Evolutionary conservation across 2,329 filamentous ascomycete species (phyloP), one percentile per base, ranked within the genome.

Genomic region (Stagonosporopsis cucurbitacearum): DNA sequence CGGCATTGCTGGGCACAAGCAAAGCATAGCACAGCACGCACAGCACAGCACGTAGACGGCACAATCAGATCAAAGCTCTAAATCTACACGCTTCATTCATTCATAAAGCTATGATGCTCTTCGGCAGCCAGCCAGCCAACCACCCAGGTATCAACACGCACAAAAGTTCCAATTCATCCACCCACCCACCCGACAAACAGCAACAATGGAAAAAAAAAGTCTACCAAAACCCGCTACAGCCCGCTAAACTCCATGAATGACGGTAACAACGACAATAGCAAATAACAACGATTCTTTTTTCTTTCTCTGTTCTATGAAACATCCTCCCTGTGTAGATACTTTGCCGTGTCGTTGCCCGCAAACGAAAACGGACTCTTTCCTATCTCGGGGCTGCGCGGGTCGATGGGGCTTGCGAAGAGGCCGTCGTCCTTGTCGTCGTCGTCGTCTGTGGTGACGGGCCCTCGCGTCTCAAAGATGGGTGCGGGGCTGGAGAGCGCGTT

Each of bases 361-460:
- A 88, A 85, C 3, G 83, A 85, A 70, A 96, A 97, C 0, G 92
- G 92, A 69, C 90, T 93, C 65, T 87, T 90, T 49, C 87, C 86
- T 81, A 95, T 92, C 64, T 96, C 92, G 0, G 92, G 92, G 67
- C 90, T 93, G 46, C 92, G 82, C 1, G 92, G 92, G 68, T 90
- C 94, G 78, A 96, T 86, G 1, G 91, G 92, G 48, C 96, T 83
- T 0, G 92, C 92, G 70, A 97, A 97, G 2, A 96, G 81, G 36
- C 90, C 93, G 55, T 96, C 92, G 63, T 92, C 89, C 0, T 83
- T 84, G 36, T 88, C 85, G 6, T 80, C 77, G 6, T 80, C 77
- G 9, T 77, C 73, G 4, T 67, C 66, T 19, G 44, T 22, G 28
- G 26, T n/a, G 22, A 76, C 69, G 45, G 17, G 72, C 3, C 63